Percentiles rank a stretch among this genome's conserved stretches.
These are phyloP conservation scores for Funneliformis mosseae DNA, from an alignment of 192 early-diverging fungal species.

Conservation along the genomic window DNA sequence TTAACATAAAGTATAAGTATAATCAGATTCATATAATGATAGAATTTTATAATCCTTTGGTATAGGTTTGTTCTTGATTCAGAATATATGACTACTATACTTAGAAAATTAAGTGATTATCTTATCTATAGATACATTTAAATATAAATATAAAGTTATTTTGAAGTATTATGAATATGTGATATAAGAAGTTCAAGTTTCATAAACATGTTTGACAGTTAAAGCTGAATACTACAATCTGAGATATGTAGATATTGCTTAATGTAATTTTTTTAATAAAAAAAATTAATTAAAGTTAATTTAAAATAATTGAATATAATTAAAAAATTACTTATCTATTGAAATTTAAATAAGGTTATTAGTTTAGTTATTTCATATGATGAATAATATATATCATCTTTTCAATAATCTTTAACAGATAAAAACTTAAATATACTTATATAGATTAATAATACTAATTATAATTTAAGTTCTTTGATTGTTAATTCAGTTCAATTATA, in stretches of 20 bases:
- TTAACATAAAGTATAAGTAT: conserved; percentile 29
- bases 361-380: conserved; percentile 17
- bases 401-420: conserved; percentile 9
- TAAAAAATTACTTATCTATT: conserved; percentile 32
- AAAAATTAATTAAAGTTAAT: neutral
- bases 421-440: conserved; percentile 28
- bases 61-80: conserved; percentile 33
- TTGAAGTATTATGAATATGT: conserved; percentile 24
- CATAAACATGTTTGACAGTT: neutral
- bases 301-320: neutral
- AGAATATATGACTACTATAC: conserved; percentile 27
- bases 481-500: conserved; percentile 26
- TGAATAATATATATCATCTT: neutral
- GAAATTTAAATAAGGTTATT: conserved; percentile 35
- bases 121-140: conserved; percentile 36
- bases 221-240: neutral
- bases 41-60: conserved; percentile 40
- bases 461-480: conserved; percentile 22
- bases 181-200: conserved; percentile 34
- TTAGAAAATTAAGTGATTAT: conserved; percentile 40
- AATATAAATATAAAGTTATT: conserved; percentile 28
- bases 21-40: conserved; percentile 31
- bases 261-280: neutral
- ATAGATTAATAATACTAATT: conserved; percentile 36
- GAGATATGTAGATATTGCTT: conserved; percentile 38